Evolutionary conservation across 176 grass and related monocot genomes (phyloP).

Genomic region (Aegilops speltoides): DNA sequence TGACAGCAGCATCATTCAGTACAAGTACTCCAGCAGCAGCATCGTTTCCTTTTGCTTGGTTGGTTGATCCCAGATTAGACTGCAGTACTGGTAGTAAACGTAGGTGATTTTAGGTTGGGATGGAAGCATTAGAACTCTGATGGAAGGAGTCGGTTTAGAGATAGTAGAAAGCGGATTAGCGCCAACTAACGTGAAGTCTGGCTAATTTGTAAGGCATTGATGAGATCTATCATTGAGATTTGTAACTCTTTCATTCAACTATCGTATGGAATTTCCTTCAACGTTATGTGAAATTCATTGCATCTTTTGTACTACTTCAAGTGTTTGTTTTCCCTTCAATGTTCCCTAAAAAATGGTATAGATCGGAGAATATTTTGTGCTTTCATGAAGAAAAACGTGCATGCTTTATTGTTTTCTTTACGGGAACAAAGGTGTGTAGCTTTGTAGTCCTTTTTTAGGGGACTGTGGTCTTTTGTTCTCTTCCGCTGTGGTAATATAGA

Average conservation of each 20-base stretch:
- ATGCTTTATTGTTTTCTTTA: neutral
- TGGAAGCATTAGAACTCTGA: slow-evolving; percentile 11
- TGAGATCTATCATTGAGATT: neutral
- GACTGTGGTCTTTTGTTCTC: neutral
- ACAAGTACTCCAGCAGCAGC: neutral
- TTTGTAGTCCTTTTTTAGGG: neutral
- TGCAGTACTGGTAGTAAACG: neutral
- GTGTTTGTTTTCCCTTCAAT: neutral
- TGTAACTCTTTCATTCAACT: neutral
- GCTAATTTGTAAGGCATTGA: slow-evolving; percentile 4
- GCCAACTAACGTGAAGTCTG: neutral
- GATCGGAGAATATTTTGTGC: neutral
- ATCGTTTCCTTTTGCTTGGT: slow-evolving; percentile 16
- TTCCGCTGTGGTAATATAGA: neutral
- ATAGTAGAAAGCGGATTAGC: neutral
- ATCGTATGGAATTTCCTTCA: neutral
- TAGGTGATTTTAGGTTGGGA: neutral
- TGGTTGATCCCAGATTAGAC: slow-evolving; percentile 8
- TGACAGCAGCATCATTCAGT: slow-evolving; percentile 3
- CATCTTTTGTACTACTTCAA: neutral
- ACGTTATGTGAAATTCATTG: neutral
- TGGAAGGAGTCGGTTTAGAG: neutral
- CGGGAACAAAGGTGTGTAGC: neutral
- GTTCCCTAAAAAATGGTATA: no score
- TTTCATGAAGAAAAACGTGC: neutral